Conservation (phyloP, 2,329 filamentous ascomycete genomes). For the Sclerotinia glacialis region DNA sequence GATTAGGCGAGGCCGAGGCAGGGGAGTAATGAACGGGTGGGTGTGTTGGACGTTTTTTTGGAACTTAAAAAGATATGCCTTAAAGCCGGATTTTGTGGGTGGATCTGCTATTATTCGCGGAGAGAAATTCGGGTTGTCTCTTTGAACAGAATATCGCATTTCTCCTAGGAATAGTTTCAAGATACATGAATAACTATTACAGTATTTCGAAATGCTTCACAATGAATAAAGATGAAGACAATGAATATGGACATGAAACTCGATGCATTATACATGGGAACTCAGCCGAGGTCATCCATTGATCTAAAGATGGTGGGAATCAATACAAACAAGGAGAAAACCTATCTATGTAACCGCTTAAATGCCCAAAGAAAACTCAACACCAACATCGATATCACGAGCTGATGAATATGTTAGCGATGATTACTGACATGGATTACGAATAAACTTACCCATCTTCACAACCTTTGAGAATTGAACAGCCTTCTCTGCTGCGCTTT, state of each 20-base stretch:
- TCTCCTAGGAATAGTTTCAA: not conserved
- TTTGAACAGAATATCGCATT: not conserved
- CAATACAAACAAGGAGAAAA: slow-evolving; percentile 36
- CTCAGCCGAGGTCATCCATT: slow-evolving; percentile 30
- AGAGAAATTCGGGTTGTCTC: not conserved
- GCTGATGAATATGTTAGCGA: slow-evolving; percentile 48
- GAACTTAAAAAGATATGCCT: not conserved
- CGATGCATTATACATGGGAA: slow-evolving; percentile 37
- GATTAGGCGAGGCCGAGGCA: no score
- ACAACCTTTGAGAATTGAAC: slow-evolving; percentile 99
- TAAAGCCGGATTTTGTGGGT: not conserved
- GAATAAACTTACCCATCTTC: slow-evolving; percentile 75
- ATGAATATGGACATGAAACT: slow-evolving; percentile 20
- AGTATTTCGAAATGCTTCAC: not conserved
- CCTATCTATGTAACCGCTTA: slow-evolving; percentile 44
- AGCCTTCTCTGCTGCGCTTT: slow-evolving; percentile 94
- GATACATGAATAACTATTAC: not conserved
- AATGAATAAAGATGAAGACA: not conserved
- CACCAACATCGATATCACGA: slow-evolving; percentile 93
- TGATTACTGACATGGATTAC: slow-evolving; percentile 28
- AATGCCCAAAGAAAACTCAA: slow-evolving; percentile 93
- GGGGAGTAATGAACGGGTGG: not conserved
- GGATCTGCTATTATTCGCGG: not conserved
- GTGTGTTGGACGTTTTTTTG: not conserved
- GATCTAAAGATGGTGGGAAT: slow-evolving; percentile 36